A percentile compares a stretch with the other conserved stretches of the same genome.
Evolutionary conservation across 192 early-diverging fungal genomes (phyloP).

Genomic region (Coemansia guatemalensis): DNA sequence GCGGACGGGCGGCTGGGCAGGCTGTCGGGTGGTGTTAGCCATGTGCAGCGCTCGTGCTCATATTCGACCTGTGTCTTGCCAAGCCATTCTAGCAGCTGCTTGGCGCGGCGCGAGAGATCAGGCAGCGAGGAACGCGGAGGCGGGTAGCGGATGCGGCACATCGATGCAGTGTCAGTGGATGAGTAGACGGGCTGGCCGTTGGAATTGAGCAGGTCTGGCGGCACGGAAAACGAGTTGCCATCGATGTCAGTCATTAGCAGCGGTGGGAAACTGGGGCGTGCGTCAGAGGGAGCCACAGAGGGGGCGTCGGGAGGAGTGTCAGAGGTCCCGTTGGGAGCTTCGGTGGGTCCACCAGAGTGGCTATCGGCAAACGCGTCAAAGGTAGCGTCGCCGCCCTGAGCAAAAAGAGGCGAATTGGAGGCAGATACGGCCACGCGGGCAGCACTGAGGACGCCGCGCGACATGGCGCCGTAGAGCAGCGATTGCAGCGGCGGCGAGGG

Average conservation of each 20-base stretch:
- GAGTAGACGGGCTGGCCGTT: conserved; percentile 48
- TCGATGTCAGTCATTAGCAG: conserved; percentile 34
- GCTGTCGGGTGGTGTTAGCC: conserved; percentile 9
- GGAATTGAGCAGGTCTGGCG: conserved; percentile 38
- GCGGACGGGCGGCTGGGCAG: neutral
- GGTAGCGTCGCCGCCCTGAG: neutral
- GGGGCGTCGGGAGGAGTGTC: neutral
- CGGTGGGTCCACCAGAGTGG: conserved; percentile 3
- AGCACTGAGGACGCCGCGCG: neutral
- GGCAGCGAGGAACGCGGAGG: conserved; percentile 28
- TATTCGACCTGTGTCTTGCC: conserved; percentile 51
- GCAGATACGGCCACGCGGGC: conserved; percentile 32
- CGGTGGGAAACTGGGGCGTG: conserved; percentile 37
- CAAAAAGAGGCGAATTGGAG: conserved; percentile 38
- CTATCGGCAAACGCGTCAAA: conserved; percentile 13
- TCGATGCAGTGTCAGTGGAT: conserved; percentile 31
- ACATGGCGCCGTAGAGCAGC: conserved; percentile 21
- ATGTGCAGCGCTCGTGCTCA: conserved; percentile 37
- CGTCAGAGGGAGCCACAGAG: neutral
- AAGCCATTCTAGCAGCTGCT: conserved; percentile 55
- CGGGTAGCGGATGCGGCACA: conserved; percentile 52
- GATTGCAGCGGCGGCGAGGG: conserved; percentile 15
- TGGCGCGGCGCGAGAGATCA: conserved; percentile 46
- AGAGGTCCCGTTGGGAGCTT: neutral
- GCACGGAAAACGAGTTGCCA: conserved; percentile 34